Evolutionary conservation across 257 asterid species (phyloP), one percentile per base, ranked within the genome.

Genomic region (Haberlea rhodopensis): DNA sequence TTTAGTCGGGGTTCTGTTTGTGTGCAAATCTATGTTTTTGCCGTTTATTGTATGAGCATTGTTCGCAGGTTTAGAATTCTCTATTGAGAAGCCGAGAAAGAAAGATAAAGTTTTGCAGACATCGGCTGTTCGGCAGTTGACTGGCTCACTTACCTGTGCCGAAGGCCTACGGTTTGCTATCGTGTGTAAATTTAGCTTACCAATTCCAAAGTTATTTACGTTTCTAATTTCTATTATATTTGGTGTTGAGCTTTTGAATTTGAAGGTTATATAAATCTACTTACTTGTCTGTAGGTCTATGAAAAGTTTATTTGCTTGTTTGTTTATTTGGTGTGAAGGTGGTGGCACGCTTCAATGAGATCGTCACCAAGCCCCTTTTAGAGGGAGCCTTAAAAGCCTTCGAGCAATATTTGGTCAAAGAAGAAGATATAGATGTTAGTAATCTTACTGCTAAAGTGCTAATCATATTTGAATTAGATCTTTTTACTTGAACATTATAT

Each of bases 271-370:
- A 0, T 16, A 4, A 48, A 48, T 48, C 22, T 48, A 48, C 54
- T 48, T 4, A 2, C 2, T 1, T 4, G 2, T n/a, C 9, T 3
- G 1, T 16, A 19, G n/a, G n/a, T n/a, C n/a, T n/a, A 15, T 48
- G 22, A 16, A n/a, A 48, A n/a, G 1, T 48, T 48, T 48, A 15
- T 16, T 16, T 48, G 21, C 54, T 19, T 19, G 3, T 6, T 16
- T n/a, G 6, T 26, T 76, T 5, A 58, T 62, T 65, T 70, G 55
- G 60, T 63, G 40, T 73, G 31, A 71, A 92, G 98, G 98, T 89
- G 70, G 95, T 92, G 66, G 94, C 99, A 29, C 96, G 99, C 26
- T 92, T 92, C 85, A 92, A 92, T 69, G 99, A 92, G 80, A 82
- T 92, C 64, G 73, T 89, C 26, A 89, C 99, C n/a, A 85, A 66